These are phyloP conservation scores for Sungouiozyma ichnusensis DNA, from an alignment of 805 yeast species.

Conservation along the genomic window DNA sequence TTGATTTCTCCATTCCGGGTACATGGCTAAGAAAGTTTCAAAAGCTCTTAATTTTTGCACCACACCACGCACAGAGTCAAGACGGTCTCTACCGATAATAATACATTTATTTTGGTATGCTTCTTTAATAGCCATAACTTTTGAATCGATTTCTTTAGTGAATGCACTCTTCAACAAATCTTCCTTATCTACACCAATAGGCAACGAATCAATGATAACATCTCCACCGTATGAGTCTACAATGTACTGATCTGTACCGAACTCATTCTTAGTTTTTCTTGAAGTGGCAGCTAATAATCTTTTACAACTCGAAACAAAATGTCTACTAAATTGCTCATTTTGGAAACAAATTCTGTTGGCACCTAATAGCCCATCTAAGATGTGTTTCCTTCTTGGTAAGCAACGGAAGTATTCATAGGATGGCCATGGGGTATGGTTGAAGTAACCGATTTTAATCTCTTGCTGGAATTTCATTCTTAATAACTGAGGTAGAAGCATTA, in stretches of 20 bases:
- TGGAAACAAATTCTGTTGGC: slow-evolving; percentile 83
- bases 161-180: slow-evolving; percentile 52
- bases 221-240: slow-evolving; percentile 67
- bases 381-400: slow-evolving; percentile 67
- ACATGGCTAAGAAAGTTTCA: slow-evolving; percentile 77
- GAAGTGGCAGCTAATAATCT: slow-evolving; percentile 79
- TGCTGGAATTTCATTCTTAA: slow-evolving; percentile 53
- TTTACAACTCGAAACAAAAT: slow-evolving; percentile 82
- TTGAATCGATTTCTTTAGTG: slow-evolving; percentile 40
- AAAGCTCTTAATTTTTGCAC: slow-evolving; percentile 87
- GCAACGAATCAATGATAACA: slow-evolving; percentile 63
- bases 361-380: slow-evolving; percentile 87
- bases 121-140: slow-evolving; percentile 53
- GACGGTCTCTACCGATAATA: slow-evolving; percentile 87
- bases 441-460: slow-evolving; percentile 58
- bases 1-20: slow-evolving; percentile 82
- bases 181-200: slow-evolving; percentile 81
- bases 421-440: slow-evolving; percentile 88
- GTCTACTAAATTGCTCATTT: slow-evolving; percentile 75
- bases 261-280: slow-evolving; percentile 21
- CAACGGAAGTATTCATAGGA: slow-evolving; percentile 89
- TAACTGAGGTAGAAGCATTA: slow-evolving; percentile 72
- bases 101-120: slow-evolving; percentile 59
- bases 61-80: slow-evolving; percentile 88
- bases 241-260: slow-evolving; percentile 24